Percentiles rank a stretch among this genome's conserved stretches.
These are phyloP conservation scores for Diphasiastrum complanatum DNA, from an alignment of 83 land plant species.

Conservation along the genomic window DNA sequence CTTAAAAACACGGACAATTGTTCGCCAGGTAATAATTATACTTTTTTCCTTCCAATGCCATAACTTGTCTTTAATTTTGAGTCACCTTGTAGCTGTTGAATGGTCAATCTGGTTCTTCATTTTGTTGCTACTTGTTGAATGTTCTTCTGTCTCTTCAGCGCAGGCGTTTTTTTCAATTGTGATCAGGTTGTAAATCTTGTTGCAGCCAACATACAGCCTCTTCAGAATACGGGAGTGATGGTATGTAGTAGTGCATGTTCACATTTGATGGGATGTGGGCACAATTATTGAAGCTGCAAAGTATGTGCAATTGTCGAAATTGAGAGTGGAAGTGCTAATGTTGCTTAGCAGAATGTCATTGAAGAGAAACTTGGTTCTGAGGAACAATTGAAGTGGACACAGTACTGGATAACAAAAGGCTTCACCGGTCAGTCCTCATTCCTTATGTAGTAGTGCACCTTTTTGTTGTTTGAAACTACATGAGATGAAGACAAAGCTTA, in stretches of 20 bases:
- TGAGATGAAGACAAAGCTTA: too few species aligned
- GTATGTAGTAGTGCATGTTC: too few species aligned
- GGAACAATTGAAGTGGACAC: slow-evolving; percentile 21
- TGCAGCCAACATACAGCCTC: slow-evolving; percentile 25
- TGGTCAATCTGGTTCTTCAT: not conserved
- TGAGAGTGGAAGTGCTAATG: not conserved
- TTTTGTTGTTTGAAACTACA: too few species aligned
- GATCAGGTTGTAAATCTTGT: slow-evolving; percentile 15
- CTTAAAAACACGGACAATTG: slow-evolving; percentile 10
- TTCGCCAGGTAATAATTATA: slow-evolving; percentile 19
- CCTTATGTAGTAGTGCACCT: not conserved
- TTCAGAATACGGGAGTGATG: slow-evolving; percentile 16
- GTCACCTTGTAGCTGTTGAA: not conserved
- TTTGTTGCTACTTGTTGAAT: not conserved
- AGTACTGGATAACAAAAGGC: not conserved
- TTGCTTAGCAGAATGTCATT: slow-evolving; percentile 8
- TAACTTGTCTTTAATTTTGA: too few species aligned
- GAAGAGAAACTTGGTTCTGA: slow-evolving; percentile 13
- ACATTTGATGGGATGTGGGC: too few species aligned
- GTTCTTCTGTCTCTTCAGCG: too few species aligned
- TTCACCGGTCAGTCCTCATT: slow-evolving; percentile 9
- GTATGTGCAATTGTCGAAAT: too few species aligned
- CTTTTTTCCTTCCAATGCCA: not conserved
- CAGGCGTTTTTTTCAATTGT: not conserved
- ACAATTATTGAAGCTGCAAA: too few species aligned